Base-by-base conservation (phyloP, 257 asterid species). In the Striga asiatica region DNA sequence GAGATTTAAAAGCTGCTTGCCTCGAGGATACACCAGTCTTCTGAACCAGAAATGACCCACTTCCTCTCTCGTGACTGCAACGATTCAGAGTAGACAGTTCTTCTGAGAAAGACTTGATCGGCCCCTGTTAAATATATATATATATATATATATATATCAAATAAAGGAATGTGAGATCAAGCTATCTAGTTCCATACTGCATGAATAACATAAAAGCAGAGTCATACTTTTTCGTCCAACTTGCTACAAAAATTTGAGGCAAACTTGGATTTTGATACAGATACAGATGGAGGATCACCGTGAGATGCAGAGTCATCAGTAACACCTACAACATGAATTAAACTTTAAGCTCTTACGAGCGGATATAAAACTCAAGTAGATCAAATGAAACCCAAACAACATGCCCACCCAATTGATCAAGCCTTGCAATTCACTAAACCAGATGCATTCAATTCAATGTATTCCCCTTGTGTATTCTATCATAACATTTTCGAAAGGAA, bases 81-180 rank as follows among this genome's bases (percentile, higher is more conserved):
- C 39, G 58, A 57, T 67, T 74, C 24, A 80, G 42, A 41, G 76
- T 66, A 34, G 65, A 54, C 21, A 78, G 39, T 68, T 84, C 89
- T 42, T 73, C 66, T 38, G 22, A 20, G 48, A 80, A 79, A 58
- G 74, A 58, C 48, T 50, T 61, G 35, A 50, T 55, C 48, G 49
- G 65, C 22, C 28, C 71, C 93, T 76, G 88, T 67, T 58, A 63
- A 21, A 58, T n/a, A n/a, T n/a, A n/a, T n/a, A n/a, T n/a, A n/a
- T n/a, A n/a, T n/a, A n/a, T n/a, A n/a, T n/a, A n/a, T n/a, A n/a
- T n/a, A n/a, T n/a, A n/a, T n/a, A 70, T 70, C 22, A 62, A 52
- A 60, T 37, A 66, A 31, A 18, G 46, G 54, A 50, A 64, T 12
- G 45, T 55, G 32, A 56, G 62, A 61, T 54, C 64, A 50, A 16